Percentiles rank a stretch among this genome's conserved stretches.
Conservation (phyloP, 2,329 filamentous ascomycete genomes). For the Claviceps pazoutovae region DNA sequence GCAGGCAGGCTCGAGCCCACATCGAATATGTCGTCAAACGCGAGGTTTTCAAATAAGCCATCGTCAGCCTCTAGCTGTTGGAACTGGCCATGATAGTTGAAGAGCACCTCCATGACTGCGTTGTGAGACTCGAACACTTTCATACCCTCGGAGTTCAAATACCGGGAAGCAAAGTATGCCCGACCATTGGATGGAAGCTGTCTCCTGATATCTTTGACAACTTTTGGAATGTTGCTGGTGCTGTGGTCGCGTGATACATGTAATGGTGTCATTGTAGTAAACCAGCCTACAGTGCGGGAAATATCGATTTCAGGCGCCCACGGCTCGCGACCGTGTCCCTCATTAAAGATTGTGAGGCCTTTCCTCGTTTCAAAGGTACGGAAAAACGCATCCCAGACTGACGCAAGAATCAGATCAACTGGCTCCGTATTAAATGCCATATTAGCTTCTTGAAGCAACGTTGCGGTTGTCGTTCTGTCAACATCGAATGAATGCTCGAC, state of each 20-base stretch:
- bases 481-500: slow-evolving; percentile 1
- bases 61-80: slow-evolving; percentile 9
- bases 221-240: not conserved
- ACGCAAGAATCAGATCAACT: slow-evolving; percentile 19
- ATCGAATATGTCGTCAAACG: slow-evolving; percentile 1
- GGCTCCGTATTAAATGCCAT: slow-evolving; percentile 13
- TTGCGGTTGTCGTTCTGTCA: not conserved
- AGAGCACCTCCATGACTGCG: slow-evolving; percentile 3
- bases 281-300: slow-evolving; percentile 24
- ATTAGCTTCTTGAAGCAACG: slow-evolving; percentile 1
- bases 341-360: slow-evolving; percentile 16
- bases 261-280: slow-evolving; percentile 17
- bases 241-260: not conserved
- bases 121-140: not conserved
- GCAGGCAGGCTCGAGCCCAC: slow-evolving; percentile 1
- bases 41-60: slow-evolving; percentile 5
- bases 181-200: slow-evolving; percentile 2
- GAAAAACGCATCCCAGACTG: slow-evolving; percentile 16
- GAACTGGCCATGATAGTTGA: slow-evolving; percentile 6
- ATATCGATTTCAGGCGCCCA: slow-evolving; percentile 16
- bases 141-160: not conserved
- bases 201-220: slow-evolving; percentile 1
- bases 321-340: slow-evolving; percentile 16
- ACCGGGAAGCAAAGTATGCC: slow-evolving; percentile 3
- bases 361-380: slow-evolving; percentile 13